phyloP scores from a whole-genome alignment of 768 basidiomycete genomes.

The Psilocybe subaeruginosa region DNA sequence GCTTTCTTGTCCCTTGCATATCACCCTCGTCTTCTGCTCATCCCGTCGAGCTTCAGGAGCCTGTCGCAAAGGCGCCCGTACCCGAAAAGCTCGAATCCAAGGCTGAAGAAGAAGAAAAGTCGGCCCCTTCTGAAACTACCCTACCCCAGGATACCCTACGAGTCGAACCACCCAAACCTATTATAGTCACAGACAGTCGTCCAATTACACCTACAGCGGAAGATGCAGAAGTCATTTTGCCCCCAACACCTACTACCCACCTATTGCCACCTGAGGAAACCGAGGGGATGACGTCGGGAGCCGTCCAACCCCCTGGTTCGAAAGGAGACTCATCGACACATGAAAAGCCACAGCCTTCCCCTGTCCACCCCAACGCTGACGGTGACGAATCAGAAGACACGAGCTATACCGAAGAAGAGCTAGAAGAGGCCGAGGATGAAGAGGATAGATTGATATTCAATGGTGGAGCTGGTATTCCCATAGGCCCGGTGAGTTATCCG shows the following conservation, averaged over 20 bases:
- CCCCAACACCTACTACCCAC: conserved; percentile 38
- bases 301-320: conserved; percentile 90
- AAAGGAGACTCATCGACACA: conserved; percentile 48
- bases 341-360: conserved; percentile 37
- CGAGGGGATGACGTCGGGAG: conserved; percentile 87
- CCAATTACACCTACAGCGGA: conserved; percentile 22
- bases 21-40: conserved; percentile 52
- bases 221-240: conserved; percentile 37
- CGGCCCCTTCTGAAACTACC: conserved; percentile 9
- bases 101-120: conserved; percentile 19
- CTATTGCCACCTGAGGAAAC: conserved; percentile 69
- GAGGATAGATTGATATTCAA: conserved; percentile 88
- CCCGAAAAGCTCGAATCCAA: conserved; percentile 16
- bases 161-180: conserved; percentile 20
- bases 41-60: conserved; percentile 37
- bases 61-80: conserved; percentile 20
- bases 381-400: conserved; percentile 62
- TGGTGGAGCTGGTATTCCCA: conserved; percentile 94
- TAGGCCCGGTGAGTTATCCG: conserved; percentile 74
- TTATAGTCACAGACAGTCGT: conserved; percentile 19
- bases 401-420: conserved; percentile 70
- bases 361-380: conserved; percentile 44
- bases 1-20: conserved; percentile 68
- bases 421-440: conserved; percentile 81
- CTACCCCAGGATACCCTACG: conserved; percentile 12